Base-by-base conservation (phyloP, 768 basidiomycete species). In the Mycena alexandri region DNA sequence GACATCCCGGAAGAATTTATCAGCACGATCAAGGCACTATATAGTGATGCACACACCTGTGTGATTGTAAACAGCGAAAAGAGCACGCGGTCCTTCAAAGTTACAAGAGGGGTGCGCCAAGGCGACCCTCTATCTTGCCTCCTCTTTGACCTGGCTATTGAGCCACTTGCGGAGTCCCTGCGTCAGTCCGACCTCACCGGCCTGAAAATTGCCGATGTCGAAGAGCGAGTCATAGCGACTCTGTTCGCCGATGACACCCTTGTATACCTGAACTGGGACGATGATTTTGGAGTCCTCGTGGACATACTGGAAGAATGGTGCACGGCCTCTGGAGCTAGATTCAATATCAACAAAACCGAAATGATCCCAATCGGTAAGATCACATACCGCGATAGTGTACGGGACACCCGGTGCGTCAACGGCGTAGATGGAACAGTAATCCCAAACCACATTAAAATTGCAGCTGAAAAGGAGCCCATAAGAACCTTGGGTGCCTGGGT, bases 341-440 rank as follows among this genome's bases (percentile, higher is more conserved):
- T 77, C 3, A 76, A 76, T 42, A 4, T 70, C 0, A 53, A 42
- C 16, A 76, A 76, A 22, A 76, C 73, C 0, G 64, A 76, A 17
- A 65, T 75, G 2, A 47, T 73, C 0, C 75, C 72, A 0, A 73
- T 80, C 0, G 78, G 80, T 6, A 59, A 34, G 12, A 44, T 36
- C 21, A 25, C 11, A 1, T 54, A 66, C 47, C n/a, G 68, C 3
- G 17, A 53, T 1, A 10, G 22, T 16, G 21, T 66, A 2, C 13
- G 70, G 24, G 25, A 29, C 22, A 52, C 17, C 11, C 51, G 22
- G 3, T 11, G 25, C 22, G 17, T 22, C 25, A 33, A 52, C 22
- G 22, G 22, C 19, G 10, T 14, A n/a, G 19, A 29, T 19, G 12
- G 24, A 22, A 29, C 22, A 29, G 22, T 8, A 8, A 29, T 24